Conservation (phyloP, 495 filamentous ascomycete genomes). For the Penicillium pulvis region DNA sequence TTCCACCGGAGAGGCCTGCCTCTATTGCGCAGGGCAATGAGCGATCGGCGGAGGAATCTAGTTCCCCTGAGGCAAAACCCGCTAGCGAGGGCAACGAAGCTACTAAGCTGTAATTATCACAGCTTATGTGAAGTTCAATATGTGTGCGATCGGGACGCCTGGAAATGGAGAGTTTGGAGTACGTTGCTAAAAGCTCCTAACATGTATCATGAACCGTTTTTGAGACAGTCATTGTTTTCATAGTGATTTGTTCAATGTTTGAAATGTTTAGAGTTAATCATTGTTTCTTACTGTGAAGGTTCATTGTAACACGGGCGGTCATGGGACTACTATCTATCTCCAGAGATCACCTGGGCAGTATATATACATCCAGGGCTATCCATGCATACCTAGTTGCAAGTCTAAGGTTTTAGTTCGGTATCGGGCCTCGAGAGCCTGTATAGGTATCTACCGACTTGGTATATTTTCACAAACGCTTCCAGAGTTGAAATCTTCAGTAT, state of each 20-base stretch:
- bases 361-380: neutral
- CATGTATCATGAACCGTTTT: conserved; percentile 31
- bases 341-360: neutral
- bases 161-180: conserved; percentile 16
- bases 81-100: conserved; percentile 78
- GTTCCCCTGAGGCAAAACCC: conserved; percentile 64
- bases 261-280: neutral
- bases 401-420: too few relatives aligned
- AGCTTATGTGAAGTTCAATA: neutral
- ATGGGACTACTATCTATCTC: too few relatives aligned
- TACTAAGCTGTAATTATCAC: conserved; percentile 32
- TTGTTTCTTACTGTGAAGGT: neutral
- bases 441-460: too few relatives aligned
- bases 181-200: conserved; percentile 16
- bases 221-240: conserved; percentile 20
- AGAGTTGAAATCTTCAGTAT: too few relatives aligned
- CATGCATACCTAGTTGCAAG: too few relatives aligned
- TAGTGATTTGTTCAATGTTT: conserved; percentile 15
- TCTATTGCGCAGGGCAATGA: conserved; percentile 60
- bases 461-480: too few relatives aligned
- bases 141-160: neutral
- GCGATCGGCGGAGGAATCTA: conserved; percentile 57
- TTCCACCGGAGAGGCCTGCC: conserved; percentile 44
- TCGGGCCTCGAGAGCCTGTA: too few relatives aligned
- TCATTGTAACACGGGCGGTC: too few relatives aligned